Evolutionary conservation across 139 green algal genomes (phyloP), one percentile per base, ranked within the genome.

Genomic region (Chlorella sp.): DNA sequence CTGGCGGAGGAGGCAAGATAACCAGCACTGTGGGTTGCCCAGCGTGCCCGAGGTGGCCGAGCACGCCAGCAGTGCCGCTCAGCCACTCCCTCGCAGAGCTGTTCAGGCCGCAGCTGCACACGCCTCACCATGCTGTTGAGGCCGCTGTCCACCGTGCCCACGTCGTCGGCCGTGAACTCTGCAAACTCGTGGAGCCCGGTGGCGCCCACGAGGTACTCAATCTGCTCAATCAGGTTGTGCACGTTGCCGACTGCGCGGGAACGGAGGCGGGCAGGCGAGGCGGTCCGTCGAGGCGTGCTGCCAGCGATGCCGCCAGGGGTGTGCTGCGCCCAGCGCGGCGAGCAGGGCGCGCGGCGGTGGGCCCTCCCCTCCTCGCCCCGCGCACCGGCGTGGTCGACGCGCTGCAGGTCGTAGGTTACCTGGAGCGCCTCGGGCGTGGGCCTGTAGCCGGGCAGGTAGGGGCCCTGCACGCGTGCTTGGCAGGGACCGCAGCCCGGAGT

Each of bases 221-320:
- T 78, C 3, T 86, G 70, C 60, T 90, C 79, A 7, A 91, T 42
- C 35, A 99, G 87, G 42, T 96, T 58, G 14, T 60, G 84, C 41
- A 98, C 92, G 80, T 99, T 99, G 70, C 96, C 95, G 25, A 99
- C 96, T n/a, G n/a, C n/a, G n/a, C n/a, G n/a, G n/a, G n/a, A n/a
- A n/a, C n/a, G n/a, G n/a, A n/a, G n/a, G n/a, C n/a, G n/a, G n/a
- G n/a, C n/a, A n/a, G n/a, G n/a, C n/a, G n/a, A n/a, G n/a, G n/a
- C n/a, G n/a, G n/a, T n/a, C n/a, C n/a, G n/a, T n/a, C n/a, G n/a
- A n/a, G n/a, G n/a, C n/a, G n/a, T n/a, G n/a, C n/a, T n/a, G n/a
- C n/a, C n/a, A n/a, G n/a, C n/a, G n/a, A n/a, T n/a, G n/a, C n/a
- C n/a, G n/a, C n/a, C n/a, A n/a, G n/a, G n/a, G n/a, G n/a, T n/a